Evolutionary conservation across 2,329 filamentous ascomycete genomes (phyloP), one percentile per base, ranked within the genome.

Genomic region (Volutella citrinella): DNA sequence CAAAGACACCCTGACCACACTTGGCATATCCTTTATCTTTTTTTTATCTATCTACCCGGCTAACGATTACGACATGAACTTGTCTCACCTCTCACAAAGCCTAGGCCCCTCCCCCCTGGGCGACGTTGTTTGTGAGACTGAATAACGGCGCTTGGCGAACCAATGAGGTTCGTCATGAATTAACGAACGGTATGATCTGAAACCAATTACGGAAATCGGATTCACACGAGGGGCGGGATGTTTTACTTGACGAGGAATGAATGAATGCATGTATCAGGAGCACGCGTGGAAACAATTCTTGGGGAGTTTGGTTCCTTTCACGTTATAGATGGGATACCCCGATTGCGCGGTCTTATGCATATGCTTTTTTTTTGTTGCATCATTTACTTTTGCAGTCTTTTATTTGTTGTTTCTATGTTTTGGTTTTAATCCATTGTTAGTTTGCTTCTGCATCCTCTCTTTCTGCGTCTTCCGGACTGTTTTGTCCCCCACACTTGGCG

Each of bases 1-100:
- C 55, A 16, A 61, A 59, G 30, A 55, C 61, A 17, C 56, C 63
- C 11, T 56, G 35, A 51, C 28, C 15, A 17, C 27, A 19, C 27
- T 19, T 17, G 19, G 19, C 20, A 13, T 20, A n/a, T 10, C 19
- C 13, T n/a, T 16, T 17, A 17, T 24, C 19, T 4, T 23, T 19
- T 19, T 25, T 25, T 8, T 12, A n/a, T n/a, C n/a, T n/a, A n/a
- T n/a, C n/a, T n/a, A n/a, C n/a, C n/a, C n/a, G n/a, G n/a, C n/a
- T n/a, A n/a, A n/a, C n/a, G n/a, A n/a, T n/a, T n/a, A n/a, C n/a
- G n/a, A n/a, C n/a, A n/a, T n/a, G n/a, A n/a, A n/a, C n/a, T n/a
- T n/a, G n/a, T n/a, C n/a, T n/a, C n/a, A n/a, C n/a, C n/a, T n/a
- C n/a, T n/a, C n/a, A n/a, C n/a, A n/a, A n/a, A n/a, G n/a, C n/a